phyloP scores from a whole-genome alignment of 1,284 basidiomycete genomes.

The Heterobasidion parviporum region DNA sequence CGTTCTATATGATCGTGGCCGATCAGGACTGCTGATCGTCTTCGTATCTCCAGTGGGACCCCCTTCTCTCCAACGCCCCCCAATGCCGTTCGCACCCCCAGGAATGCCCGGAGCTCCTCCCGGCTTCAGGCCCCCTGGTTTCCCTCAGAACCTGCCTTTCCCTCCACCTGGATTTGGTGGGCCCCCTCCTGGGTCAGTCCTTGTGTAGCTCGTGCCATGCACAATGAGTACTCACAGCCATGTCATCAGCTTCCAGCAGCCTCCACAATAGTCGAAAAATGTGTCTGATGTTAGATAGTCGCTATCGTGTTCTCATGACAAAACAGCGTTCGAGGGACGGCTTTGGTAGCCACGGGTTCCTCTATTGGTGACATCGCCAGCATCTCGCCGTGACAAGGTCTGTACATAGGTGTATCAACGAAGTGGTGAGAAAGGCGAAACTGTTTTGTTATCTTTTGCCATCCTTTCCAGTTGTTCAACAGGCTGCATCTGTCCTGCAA shows the following conservation, averaged over 20 bases:
- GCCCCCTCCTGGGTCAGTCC: slow-evolving; percentile 76
- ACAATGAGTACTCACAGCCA: slow-evolving; percentile 4
- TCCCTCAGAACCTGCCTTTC: slow-evolving; percentile 51
- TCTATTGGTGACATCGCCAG: neutral
- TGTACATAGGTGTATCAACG: neutral
- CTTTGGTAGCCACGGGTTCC: neutral
- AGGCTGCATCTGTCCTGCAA: neutral
- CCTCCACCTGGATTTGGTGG: slow-evolving; percentile 72
- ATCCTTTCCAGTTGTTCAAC: neutral
- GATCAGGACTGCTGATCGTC: neutral
- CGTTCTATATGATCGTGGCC: slow-evolving; percentile 7
- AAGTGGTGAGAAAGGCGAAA: neutral
- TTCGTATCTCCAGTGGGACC: slow-evolving; percentile 40
- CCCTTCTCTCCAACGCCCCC: slow-evolving; percentile 70
- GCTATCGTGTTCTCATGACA: neutral
- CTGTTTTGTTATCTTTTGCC: neutral
- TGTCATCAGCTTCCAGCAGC: slow-evolving; percentile 37
- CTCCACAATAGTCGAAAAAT: neutral
- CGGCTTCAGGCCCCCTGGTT: slow-evolving; percentile 78
- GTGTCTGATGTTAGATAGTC: neutral
- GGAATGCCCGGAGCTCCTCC: slow-evolving; percentile 74
- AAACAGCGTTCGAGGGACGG: neutral
- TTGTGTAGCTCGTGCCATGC: neutral
- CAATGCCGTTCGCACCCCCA: slow-evolving; percentile 80
- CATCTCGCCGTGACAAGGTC: neutral